These are phyloP conservation scores for Plenodomus tracheiphilus DNA, from an alignment of 2,329 filamentous ascomycete species.

Conservation along the genomic window DNA sequence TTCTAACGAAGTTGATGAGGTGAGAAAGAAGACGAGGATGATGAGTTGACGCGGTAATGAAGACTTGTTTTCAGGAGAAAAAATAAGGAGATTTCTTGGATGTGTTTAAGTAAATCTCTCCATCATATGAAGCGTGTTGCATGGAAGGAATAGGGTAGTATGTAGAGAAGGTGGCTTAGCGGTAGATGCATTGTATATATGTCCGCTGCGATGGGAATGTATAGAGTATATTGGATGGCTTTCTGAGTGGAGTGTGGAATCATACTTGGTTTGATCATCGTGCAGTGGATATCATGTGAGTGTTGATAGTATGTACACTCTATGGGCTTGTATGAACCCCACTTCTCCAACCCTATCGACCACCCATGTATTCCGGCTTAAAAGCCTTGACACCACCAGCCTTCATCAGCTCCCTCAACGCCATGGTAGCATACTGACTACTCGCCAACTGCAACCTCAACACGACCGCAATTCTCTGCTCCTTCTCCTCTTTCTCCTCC, in stretches of 20 bases:
- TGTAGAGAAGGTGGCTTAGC: too few relatives aligned
- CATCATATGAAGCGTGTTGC: not conserved
- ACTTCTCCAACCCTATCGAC: conserved; percentile 14
- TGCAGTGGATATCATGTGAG: not conserved
- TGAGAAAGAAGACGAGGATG: too few relatives aligned
- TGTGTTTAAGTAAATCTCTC: not conserved
- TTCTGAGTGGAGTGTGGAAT: not conserved
- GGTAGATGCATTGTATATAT: not conserved
- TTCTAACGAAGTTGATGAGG: not conserved
- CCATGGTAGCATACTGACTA: conserved; percentile 85
- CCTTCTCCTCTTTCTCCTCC: conserved; percentile 22
- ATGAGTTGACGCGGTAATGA: not conserved
- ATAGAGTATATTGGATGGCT: not conserved
- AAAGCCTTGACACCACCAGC: conserved; percentile 63
- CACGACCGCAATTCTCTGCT: conserved; percentile 65
- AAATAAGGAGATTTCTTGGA: not conserved
- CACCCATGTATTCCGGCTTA: conserved; percentile 64
- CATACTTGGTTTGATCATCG: not conserved
- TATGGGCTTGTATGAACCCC: too few relatives aligned
- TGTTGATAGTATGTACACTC: not conserved
- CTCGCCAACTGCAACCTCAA: conserved; percentile 76
- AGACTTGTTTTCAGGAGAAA: not conserved
- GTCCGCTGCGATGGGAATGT: not conserved
- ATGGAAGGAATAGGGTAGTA: not conserved
- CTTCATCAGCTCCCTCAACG: conserved; percentile 76